A percentile compares a stretch with the other conserved stretches of the same genome.
These are phyloP conservation scores for Ormosia emarginata DNA, from an alignment of 306 rosid species.

Conservation along the genomic window DNA sequence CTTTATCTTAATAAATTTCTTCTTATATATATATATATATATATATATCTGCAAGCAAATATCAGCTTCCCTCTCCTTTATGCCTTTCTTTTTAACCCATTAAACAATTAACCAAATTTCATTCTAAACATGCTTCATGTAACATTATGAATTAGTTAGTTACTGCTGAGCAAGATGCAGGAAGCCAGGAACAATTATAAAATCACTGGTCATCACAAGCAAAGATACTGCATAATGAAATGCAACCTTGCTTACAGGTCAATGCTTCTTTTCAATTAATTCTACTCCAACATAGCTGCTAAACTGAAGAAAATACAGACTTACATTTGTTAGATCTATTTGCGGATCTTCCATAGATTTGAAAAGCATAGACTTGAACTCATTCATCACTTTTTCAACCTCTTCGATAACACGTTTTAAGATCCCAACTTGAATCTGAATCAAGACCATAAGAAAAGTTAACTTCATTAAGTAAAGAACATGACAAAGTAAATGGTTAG, in stretches of 20 bases:
- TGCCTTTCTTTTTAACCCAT: conserved; percentile 16
- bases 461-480: conserved; percentile 5
- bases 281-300: neutral
- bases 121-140: conserved; percentile 9
- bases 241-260: neutral
- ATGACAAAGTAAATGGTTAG: conserved; percentile 5
- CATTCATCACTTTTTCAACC: conserved; percentile 96
- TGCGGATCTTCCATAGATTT: conserved; percentile 96
- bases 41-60: neutral
- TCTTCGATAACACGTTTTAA: conserved; percentile 98
- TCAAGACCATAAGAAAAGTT: conserved; percentile 6
- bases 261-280: conserved; percentile 16
- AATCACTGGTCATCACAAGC: conserved; percentile 2
- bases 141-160: neutral
- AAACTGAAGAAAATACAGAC: conserved; percentile 28
- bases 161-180: conserved; percentile 1
- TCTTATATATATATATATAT: neutral
- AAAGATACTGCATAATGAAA: conserved; percentile 15
- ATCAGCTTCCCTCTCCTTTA: neutral
- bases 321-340: conserved; percentile 85
- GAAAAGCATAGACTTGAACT: conserved; percentile 89
- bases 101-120: neutral
- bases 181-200: neutral
- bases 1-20: too few species aligned
- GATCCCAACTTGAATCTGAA: conserved; percentile 81